Evolutionary conservation across 1,284 basidiomycete species (phyloP), one percentile per base, ranked within the genome.

Genomic region (Papiliotrema flavescens): DNA sequence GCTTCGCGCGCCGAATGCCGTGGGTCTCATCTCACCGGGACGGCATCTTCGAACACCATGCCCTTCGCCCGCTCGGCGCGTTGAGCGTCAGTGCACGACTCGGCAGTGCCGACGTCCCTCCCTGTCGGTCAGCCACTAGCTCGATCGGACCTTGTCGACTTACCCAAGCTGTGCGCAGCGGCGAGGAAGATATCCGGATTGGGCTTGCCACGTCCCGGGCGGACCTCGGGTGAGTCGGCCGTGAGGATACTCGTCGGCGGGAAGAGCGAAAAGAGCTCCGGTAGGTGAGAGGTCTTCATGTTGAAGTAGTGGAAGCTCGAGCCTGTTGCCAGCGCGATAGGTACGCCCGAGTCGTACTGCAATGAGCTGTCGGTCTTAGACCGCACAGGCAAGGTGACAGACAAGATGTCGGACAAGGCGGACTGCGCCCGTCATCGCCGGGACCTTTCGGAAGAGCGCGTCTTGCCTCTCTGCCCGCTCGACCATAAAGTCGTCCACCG

Each of bases 41-140:
- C 47, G 41, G 75, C 76, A 59, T 78, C 76, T 59, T 78, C 76
- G 51, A 77, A 77, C 11, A 78, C 75, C 20, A 78, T 49, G 5
- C 71, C 76, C 50, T 55, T 64, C 11, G 56, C 56, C 22, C 76
- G 56, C 51, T 69, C 68, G 3, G 51, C 62, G n/a, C 36, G 45
- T 56, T 78, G 71, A 22, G 54, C 66, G 0, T 68, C 60, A 0
- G 61, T 64, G 49, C 60, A 63, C 28, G 56, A 51, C 19, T 74
- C 70, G 0, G 70, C 65, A 0, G 62, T 62, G 0, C 76, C 76
- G 15, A 78, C 75, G 35, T 74, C 66, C 14, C 65, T 61, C 0
- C 73, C 71, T 71, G 32, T 22, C 20, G 14, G 28, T 55, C 42
- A 56, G 46, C 46, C 5, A 32, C 19, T 7, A 20, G 9, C 26